Evolutionary conservation across 495 filamentous ascomycete genomes (phyloP), one percentile per base, ranked within the genome.

Genomic region (Xylaria palmicola): DNA sequence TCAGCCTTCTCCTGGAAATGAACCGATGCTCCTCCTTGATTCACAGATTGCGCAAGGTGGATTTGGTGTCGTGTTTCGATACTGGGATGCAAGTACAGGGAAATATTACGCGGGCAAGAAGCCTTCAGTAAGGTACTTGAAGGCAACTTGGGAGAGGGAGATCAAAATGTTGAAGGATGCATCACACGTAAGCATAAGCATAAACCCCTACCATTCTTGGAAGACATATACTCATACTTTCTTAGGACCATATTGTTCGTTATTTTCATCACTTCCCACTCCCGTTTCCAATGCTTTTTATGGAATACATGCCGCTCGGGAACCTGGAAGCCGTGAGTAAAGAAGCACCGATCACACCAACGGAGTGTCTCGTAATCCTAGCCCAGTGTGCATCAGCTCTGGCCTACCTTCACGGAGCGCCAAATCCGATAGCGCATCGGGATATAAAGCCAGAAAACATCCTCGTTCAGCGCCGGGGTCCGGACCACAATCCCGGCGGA

Each of bases 381-480:
- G 17, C 1, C 15, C 51, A 54, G 13, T 7, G 34, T n/a, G 10
- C 13, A 17, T 54, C 34, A 8, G 51, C 34, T 10, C 24, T 40
- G 20, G 36, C 1, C 5, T 37, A 52, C 17, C 17, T 54, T 15
- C 44, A 58, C 10, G 29, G 19, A 15, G 3, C 20, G 20, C 17
- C 9, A 3, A 4, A 30, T 3, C 27, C 20, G 1, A 17, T 48
- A 15, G 7, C 44, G 12, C 55, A 48, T 47, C 55, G 55, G 27
- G 40, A 58, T 34, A 26, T 58, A 24, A 58, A 58, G 12, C 40
- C 55, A 0, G 30, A 58, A 15, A 47, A 58, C 15, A 48, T 58
- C 20, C 55, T 58, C 17, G 55, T 47, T 13, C 15, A 47, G 15
- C 19, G 20, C 3, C 55, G 55, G 29, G 48, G 15, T 27, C 22